These are phyloP conservation scores for Didymella pinodella DNA, from an alignment of 2,329 filamentous ascomycete species.

Conservation along the genomic window DNA sequence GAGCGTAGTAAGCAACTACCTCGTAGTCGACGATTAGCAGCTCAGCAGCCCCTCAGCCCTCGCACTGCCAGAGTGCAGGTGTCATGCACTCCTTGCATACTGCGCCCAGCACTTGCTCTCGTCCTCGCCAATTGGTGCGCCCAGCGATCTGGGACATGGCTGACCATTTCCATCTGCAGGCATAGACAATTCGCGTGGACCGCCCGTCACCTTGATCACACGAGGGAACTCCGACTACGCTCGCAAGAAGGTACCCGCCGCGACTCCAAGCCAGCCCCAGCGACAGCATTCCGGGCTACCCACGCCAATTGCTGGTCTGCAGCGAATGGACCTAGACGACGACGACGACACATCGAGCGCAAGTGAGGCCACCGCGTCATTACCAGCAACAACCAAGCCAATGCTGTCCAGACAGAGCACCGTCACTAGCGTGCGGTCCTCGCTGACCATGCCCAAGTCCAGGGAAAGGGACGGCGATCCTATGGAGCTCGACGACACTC, in stretches of 20 bases:
- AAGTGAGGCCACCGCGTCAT: constrained; percentile 20
- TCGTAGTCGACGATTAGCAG: constrained; percentile 3
- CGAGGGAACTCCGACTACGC: constrained; percentile 49
- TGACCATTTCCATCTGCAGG: constrained; percentile 27
- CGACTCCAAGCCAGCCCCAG: constrained; percentile 9
- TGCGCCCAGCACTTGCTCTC: neutral
- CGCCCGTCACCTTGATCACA: constrained; percentile 61
- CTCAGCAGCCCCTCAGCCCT: constrained; percentile 1
- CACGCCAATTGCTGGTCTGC: constrained; percentile 17
- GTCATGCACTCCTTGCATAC: constrained; percentile 2
- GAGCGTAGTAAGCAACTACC: constrained; percentile 16
- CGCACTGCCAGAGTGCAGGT: neutral
- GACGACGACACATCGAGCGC: constrained; percentile 31
- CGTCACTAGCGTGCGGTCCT: constrained; percentile 28
- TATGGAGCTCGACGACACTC: constrained; percentile 38
- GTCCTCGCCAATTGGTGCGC: constrained; percentile 2
- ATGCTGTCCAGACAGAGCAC: constrained; percentile 33
- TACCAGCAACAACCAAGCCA: constrained; percentile 27
- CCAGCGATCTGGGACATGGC: constrained; percentile 11
- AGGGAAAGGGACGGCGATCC: constrained; percentile 37
- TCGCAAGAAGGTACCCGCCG: constrained; percentile 39
- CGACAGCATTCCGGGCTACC: constrained; percentile 20
- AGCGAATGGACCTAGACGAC: constrained; percentile 32
- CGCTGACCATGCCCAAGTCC: constrained; percentile 42
- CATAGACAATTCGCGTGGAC: constrained; percentile 60